Evolutionary conservation across 192 early-diverging fungal species (phyloP), one percentile per base, ranked within the genome.

Genomic region (Spizellomyces punctatus): DNA sequence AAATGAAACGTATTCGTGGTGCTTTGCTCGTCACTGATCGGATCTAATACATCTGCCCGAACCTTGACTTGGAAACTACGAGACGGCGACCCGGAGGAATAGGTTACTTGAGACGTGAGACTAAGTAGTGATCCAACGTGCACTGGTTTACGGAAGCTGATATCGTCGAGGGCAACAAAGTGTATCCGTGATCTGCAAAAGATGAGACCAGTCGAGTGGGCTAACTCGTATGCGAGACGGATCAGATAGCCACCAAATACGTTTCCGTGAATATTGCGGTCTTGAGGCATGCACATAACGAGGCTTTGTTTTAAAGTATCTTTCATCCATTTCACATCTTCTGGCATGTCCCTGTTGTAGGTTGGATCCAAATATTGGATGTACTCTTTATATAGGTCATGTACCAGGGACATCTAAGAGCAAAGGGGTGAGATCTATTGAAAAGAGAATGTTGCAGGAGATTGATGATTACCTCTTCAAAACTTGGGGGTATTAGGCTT

Each of bases 1-100:
- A 96, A 92, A 79, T 93, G 88, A 65, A 98, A 98, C 0, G 85
- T 84, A 77, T 98, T 96, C 46, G 92, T 93, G n/a, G 88, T 91
- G 48, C 91, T 87, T 0, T 85, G 73, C 0, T 79, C 80, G 21
- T 78, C 84, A 9, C 79, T 79, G 56, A 79, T 69, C 43, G 92
- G 82, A 76, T 95, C 88, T 52, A 92, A 73, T 10, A 98, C 92
- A 78, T 95, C 89, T 2, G 91, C 93, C 3, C 86, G 81, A 46
- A 89, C 91, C 70, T 85, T 76, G 6, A 86, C 71, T 48, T 78
- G 67, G 59, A 79, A 61, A 42, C 85, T 78, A 88, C 87, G 81
- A 89, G 50, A 90, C 6, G 82, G 82, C 49, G 79, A 76, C 63
- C 89, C 81, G 62, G 84, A 79, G 0, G 92, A 85, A 70, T 92